phyloP scores from a whole-genome alignment of 352 stramenopile species.

The Globisporangium heterothallicum region DNA sequence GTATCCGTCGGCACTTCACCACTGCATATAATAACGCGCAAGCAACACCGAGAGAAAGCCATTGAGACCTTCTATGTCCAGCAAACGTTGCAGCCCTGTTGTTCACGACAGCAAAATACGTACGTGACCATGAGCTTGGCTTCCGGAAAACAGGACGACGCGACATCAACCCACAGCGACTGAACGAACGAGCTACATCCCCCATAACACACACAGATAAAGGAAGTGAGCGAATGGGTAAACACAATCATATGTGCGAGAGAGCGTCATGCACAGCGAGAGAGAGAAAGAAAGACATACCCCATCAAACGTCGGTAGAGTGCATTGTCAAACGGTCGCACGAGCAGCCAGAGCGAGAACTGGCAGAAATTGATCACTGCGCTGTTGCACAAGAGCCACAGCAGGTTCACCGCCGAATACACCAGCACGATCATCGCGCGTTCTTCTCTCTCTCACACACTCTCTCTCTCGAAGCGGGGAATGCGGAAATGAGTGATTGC shows the following conservation, averaged over 20 bases:
- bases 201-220: not conserved
- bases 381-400: conserved; percentile 85
- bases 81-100: no score
- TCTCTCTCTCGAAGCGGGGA: not conserved
- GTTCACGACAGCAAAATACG: no score
- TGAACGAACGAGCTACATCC: conserved; percentile 48
- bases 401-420: conserved; percentile 69
- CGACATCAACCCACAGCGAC: conserved; percentile 84
- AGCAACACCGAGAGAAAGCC: not conserved
- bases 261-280: no score
- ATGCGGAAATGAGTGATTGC: not conserved
- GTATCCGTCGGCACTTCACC: conserved; percentile 73
- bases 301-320: conserved; percentile 79
- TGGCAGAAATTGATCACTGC: conserved; percentile 76
- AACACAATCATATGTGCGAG: not conserved
- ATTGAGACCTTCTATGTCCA: not conserved
- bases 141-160: conserved; percentile 79
- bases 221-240: conserved; percentile 1
- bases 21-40: conserved; percentile 12
- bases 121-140: conserved; percentile 79
- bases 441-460: not conserved
- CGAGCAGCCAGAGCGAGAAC: conserved; percentile 76
- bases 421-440: conserved; percentile 49
- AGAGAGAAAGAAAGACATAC: conserved; percentile 21
- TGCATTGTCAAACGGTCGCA: conserved; percentile 76